Conservation (phyloP, 805 yeast species). For the Ogataea ganodermae region DNA sequence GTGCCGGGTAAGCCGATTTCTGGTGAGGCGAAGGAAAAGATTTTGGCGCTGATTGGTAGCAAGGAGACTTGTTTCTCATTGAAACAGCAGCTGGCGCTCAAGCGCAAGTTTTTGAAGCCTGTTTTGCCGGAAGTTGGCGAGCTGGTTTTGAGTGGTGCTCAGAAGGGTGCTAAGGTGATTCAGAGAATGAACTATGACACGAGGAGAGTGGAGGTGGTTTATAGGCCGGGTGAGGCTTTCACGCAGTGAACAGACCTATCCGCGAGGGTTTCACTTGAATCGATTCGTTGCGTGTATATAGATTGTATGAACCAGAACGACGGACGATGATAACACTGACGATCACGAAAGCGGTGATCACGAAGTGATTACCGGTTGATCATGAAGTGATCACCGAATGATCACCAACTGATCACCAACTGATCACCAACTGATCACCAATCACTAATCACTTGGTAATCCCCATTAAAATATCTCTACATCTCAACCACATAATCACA, state of each 20-base stretch:
- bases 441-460: too few species aligned
- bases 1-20: constrained; percentile 32
- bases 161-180: constrained; percentile 51
- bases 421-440: too few species aligned
- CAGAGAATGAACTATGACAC: constrained; percentile 63
- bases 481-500: too few species aligned
- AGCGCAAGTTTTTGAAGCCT: constrained; percentile 53
- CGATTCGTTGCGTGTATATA: constrained; percentile 6
- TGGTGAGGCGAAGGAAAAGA: constrained; percentile 41
- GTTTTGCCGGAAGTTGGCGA: constrained; percentile 53
- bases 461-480: too few species aligned
- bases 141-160: constrained; percentile 33
- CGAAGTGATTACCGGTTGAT: too few species aligned
- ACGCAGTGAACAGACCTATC: too few species aligned
- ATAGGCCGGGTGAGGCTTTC: constrained; percentile 57
- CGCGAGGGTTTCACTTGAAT: too few species aligned
- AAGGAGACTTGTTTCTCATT: constrained; percentile 40
- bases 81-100: constrained; percentile 42
- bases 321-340: constrained; percentile 12
- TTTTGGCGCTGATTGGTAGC: constrained; percentile 44
- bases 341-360: too few species aligned
- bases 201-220: constrained; percentile 52
- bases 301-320: constrained; percentile 1
- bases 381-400: too few species aligned
- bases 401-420: too few species aligned